Evolutionary conservation across 805 yeast species (phyloP), one percentile per base, ranked within the genome.

Genomic region (Metahyphopichia silvanorum): DNA sequence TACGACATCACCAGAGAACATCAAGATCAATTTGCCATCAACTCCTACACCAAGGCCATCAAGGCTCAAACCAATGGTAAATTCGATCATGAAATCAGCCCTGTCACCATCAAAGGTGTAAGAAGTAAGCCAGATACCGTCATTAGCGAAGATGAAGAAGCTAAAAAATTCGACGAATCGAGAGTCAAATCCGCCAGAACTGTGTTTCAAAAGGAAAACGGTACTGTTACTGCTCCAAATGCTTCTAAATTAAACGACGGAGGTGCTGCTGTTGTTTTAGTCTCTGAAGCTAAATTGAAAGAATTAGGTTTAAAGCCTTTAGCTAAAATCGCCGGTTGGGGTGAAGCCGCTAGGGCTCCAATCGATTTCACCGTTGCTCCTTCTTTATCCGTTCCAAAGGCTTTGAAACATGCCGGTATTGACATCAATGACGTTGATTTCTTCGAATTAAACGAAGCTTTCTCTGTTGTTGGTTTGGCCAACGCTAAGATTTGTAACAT

Each of bases 241-340:
- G 95, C 98, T 18, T 87, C 97, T 18, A 87, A 94, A 54, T 73
- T 93, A 53, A 93, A 91, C 63, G 99, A 93, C 63, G 99, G 99
- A 66, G 98, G 87, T 59, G 96, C 98, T 35, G 98, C 98, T 31
- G 77, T 93, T 23, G 71, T 93, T 27, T 74, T 93, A 46, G 93
- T 87, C 32, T 84, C 95, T 38, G 97, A 78, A 57, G 68, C 68
- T 42, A 88, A 89, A 70, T 73, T 89, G 51, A 77, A 79, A 59
- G 96, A 89, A 73, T 77, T 88, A 49, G 82, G 83, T 28, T 69
- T 93, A 55, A 87, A 71, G 58, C 98, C 99, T 43, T 59, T 93
- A 42, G 98, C 96, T 39, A 79, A 79, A 61, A 82, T 93, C 51
- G 58, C 76, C 33, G 95, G 96, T 40, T 91, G 96, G 95, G 98